phyloP scores from a whole-genome alignment of 768 basidiomycete genomes.

The Boletales sp. region DNA sequence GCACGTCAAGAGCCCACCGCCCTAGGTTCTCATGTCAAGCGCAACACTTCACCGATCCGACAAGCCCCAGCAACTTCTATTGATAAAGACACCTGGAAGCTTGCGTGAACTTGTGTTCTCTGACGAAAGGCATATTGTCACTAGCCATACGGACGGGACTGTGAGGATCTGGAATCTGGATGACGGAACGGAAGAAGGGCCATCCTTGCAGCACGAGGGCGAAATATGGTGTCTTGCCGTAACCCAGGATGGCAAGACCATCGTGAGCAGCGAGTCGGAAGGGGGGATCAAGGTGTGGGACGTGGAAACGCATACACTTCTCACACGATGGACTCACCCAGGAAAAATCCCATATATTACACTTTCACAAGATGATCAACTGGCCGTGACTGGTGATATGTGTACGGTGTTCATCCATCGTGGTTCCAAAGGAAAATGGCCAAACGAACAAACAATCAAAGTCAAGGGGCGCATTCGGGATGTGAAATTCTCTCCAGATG shows the following conservation, averaged over 20 bases:
- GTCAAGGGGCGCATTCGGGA: neutral
- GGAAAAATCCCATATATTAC: neutral
- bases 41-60: too few species aligned
- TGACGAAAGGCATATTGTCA: conserved; percentile 1
- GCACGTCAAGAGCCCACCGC: too few species aligned
- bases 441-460: neutral
- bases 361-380: conserved; percentile 1
- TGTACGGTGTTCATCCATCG: neutral
- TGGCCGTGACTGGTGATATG: neutral
- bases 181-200: neutral
- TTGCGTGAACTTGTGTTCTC: too few species aligned
- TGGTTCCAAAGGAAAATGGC: neutral
- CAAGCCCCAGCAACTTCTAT: too few species aligned
- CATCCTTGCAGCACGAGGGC: neutral
- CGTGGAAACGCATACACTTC: too few species aligned
- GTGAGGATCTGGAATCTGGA: neutral
- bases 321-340: neutral
- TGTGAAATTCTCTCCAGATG: conserved; percentile 1
- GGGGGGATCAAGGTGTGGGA: neutral
- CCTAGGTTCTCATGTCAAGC: too few species aligned
- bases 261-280: neutral
- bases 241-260: neutral
- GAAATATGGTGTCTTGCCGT: neutral
- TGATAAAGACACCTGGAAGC: too few species aligned
- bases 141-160: too few species aligned